A percentile compares a stretch with the other conserved stretches of the same genome.
These are phyloP conservation scores for Lasiosphaeria miniovina DNA, from an alignment of 495 filamentous ascomycete species.

Conservation along the genomic window DNA sequence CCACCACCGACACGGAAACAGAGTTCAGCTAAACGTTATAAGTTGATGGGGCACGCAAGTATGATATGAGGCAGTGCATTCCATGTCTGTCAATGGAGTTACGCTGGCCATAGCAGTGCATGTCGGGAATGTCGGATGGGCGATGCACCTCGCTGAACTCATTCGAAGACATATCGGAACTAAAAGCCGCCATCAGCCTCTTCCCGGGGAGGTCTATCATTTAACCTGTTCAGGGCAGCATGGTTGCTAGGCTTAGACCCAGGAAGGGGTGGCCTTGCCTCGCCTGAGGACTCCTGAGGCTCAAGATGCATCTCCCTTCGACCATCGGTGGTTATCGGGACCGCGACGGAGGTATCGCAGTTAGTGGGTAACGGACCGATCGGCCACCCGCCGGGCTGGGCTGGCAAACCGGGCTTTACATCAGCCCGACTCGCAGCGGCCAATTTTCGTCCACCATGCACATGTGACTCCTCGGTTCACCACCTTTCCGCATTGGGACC, in stretches of 20 bases:
- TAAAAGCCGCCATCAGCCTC: too few relatives aligned
- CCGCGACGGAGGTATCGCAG: constrained; percentile 6
- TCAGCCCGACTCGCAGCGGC: constrained; percentile 20
- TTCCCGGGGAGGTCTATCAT: too few relatives aligned
- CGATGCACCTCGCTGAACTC: too few relatives aligned
- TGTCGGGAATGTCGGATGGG: too few relatives aligned
- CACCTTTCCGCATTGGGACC: constrained; percentile 5
- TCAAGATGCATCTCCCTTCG: too few relatives aligned
- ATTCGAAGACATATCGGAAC: too few relatives aligned
- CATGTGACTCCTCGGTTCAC: constrained; percentile 12
- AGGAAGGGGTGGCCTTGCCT: too few relatives aligned
- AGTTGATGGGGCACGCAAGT: not conserved
- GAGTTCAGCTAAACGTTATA: not conserved
- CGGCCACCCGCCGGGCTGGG: not conserved
- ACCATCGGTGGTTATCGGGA: constrained; percentile 12
- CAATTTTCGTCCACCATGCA: constrained; percentile 22
- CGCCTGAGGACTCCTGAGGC: too few relatives aligned
- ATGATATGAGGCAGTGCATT: not conserved
- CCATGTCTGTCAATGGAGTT: not conserved
- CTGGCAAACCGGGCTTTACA: constrained; percentile 12
- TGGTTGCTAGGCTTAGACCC: too few relatives aligned
- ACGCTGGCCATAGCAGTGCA: too few relatives aligned
- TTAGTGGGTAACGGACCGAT: not conserved
- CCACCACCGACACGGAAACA: not conserved
- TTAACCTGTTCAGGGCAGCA: too few relatives aligned